Evolutionary conservation across 208 protist species (phyloP).

Genomic region (Novymonas esmeraldas): DNA sequence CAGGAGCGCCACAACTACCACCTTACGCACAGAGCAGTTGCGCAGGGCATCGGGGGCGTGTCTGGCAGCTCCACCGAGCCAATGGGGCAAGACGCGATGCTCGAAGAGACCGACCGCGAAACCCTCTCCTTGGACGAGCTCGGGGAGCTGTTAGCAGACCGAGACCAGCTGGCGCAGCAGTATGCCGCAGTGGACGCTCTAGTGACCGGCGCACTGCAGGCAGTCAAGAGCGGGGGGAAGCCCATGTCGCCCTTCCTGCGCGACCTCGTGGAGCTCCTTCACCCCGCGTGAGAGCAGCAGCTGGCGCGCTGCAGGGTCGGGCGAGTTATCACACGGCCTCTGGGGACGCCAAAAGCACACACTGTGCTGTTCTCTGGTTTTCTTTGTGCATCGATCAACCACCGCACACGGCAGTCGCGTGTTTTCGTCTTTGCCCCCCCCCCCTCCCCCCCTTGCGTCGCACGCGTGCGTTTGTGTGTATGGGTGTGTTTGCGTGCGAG

Average conservation of each 20-base stretch:
- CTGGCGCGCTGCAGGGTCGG: not conserved
- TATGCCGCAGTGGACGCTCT: constrained; percentile 35
- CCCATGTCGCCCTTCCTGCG: constrained; percentile 23
- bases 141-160: constrained; percentile 61
- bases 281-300: constrained; percentile 5
- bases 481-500: too few relatives aligned
- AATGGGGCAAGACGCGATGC: not conserved
- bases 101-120: constrained; percentile 14
- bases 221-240: not conserved
- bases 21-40: constrained; percentile 25
- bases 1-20: constrained; percentile 47
- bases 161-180: constrained; percentile 59
- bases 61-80: too few relatives aligned
- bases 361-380: too few relatives aligned
- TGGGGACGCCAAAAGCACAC: too few relatives aligned
- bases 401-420: too few relatives aligned
- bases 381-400: too few relatives aligned
- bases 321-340: too few relatives aligned
- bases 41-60: not conserved
- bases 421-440: too few relatives aligned
- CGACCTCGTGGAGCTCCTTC: constrained; percentile 27
- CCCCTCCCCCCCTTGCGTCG: too few relatives aligned
- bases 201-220: constrained; percentile 15
- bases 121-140: constrained; percentile 62
- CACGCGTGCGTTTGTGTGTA: too few relatives aligned